phyloP scores from a whole-genome alignment of 768 basidiomycete species.

The Agrocybe chaxingu region DNA sequence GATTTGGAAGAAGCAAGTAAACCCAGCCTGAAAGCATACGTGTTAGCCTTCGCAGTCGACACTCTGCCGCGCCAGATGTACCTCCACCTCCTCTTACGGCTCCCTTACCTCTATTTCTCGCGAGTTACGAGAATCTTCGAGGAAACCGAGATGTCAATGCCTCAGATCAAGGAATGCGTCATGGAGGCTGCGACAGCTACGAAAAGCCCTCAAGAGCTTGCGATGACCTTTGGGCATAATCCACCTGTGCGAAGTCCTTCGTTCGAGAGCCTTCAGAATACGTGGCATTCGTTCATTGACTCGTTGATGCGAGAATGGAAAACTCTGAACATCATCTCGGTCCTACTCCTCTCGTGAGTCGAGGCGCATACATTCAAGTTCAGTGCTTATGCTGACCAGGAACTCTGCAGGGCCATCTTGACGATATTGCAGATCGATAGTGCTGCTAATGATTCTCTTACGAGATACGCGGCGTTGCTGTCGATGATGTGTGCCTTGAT shows the following conservation, averaged over 20 bases:
- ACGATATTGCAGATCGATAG: constrained; percentile 30
- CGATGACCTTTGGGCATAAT: constrained; percentile 3
- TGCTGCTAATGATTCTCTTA: constrained; percentile 50
- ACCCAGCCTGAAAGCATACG: constrained; percentile 1
- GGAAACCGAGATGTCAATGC: constrained; percentile 59
- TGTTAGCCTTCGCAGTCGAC: constrained; percentile 23
- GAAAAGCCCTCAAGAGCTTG: background rate
- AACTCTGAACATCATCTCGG: constrained; percentile 31
- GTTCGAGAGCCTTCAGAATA: constrained; percentile 18
- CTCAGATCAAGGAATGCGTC: constrained; percentile 44
- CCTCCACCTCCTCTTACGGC: constrained; percentile 41
- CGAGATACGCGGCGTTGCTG: constrained; percentile 52
- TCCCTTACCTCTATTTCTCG: constrained; percentile 65
- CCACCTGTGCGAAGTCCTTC: constrained; percentile 3
- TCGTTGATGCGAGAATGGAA: constrained; percentile 32
- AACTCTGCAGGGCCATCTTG: constrained; percentile 26
- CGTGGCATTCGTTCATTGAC: constrained; percentile 29
- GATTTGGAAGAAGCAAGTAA: too few relatives aligned
- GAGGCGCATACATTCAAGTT: background rate
- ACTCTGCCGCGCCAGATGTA: constrained; percentile 29
- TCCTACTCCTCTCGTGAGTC: constrained; percentile 28
- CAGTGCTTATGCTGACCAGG: background rate
- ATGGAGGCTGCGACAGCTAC: constrained; percentile 17
- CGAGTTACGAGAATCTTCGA: constrained; percentile 63
- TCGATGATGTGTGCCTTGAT: constrained; percentile 58